Evolutionary conservation across 108 stramenopile genomes (phyloP).

Genomic region (Fragilariopsis cylindrus): DNA sequence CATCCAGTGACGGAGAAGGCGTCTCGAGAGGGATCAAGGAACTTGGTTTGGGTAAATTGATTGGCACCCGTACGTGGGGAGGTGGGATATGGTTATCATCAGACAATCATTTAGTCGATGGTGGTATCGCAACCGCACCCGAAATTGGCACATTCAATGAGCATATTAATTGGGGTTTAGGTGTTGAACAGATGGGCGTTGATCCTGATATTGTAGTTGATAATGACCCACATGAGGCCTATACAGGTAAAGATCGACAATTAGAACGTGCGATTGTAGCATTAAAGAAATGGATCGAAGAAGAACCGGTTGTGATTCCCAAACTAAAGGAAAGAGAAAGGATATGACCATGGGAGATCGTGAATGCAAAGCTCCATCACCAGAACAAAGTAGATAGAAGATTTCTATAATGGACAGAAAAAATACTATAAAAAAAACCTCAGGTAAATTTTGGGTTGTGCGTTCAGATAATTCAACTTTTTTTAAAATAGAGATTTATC

Average conservation of each 20-base stretch:
- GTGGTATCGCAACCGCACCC: slow-evolving; percentile 70
- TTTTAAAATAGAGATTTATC: too few species aligned
- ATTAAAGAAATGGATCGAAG: slow-evolving; percentile 54
- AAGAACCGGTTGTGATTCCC: slow-evolving; percentile 56
- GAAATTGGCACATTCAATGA: slow-evolving; percentile 73
- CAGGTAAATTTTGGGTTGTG: too few species aligned
- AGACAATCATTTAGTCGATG: slow-evolving; percentile 74
- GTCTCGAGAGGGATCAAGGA: slow-evolving; percentile 71
- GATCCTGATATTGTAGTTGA: slow-evolving; percentile 74
- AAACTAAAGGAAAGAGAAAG: slow-evolving; percentile 29
- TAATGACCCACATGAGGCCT: slow-evolving; percentile 66
- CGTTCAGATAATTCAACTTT: too few species aligned
- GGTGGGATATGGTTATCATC: slow-evolving; percentile 76
- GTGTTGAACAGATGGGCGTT: slow-evolving; percentile 71
- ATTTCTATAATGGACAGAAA: too few species aligned
- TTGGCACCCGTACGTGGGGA: slow-evolving; percentile 83
- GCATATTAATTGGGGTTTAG: slow-evolving; percentile 66
- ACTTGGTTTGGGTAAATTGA: slow-evolving; percentile 70
- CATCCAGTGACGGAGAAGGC: slow-evolving; percentile 75
- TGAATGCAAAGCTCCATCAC: slow-evolving; percentile 14
- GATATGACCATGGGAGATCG: slow-evolving; percentile 46
- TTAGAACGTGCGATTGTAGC: slow-evolving; percentile 63
- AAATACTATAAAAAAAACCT: too few species aligned
- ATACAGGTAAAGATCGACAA: slow-evolving; percentile 55
- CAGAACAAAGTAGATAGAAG: too few species aligned